These are phyloP conservation scores for Pseudonitzschia delicatissima DNA, from an alignment of 108 stramenopile species.

Conservation along the genomic window DNA sequence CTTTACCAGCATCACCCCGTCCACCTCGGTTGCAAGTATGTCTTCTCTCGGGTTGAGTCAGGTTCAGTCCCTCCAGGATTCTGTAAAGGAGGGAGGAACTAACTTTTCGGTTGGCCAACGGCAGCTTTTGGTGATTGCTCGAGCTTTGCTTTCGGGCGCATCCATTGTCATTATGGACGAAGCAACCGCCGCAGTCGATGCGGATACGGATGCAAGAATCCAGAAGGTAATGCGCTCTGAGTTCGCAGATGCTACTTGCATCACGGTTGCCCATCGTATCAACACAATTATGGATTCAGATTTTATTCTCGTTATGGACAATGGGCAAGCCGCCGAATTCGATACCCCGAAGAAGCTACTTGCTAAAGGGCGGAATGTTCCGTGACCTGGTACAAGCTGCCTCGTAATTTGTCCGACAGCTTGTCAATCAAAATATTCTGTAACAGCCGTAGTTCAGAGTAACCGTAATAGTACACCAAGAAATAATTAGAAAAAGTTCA, in stretches of 20 bases:
- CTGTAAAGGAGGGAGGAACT: conserved; percentile 76
- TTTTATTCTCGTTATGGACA: conserved; percentile 84
- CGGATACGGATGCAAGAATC: conserved; percentile 85
- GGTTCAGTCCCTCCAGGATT: conserved; percentile 56
- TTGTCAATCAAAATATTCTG: no score
- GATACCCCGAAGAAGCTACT: conserved; percentile 57
- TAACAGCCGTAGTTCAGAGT: no score
- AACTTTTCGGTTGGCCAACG: conserved; percentile 92
- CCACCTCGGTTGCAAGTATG: conserved; percentile 8
- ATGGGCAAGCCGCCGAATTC: conserved; percentile 77
- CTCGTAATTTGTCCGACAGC: no score
- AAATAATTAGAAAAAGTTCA: no score
- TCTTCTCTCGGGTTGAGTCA: conserved; percentile 12
- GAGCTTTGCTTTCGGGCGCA: conserved; percentile 72
- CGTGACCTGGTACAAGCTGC: conserved; percentile 24
- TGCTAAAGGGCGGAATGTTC: conserved; percentile 32
- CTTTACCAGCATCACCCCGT: conserved; percentile 17
- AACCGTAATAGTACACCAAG: no score
- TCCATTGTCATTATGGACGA: conserved; percentile 88
- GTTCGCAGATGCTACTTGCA: conserved; percentile 63
- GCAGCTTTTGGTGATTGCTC: conserved; percentile 90
- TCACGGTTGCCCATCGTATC: conserved; percentile 89
- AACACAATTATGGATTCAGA: conserved; percentile 93
- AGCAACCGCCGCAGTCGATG: conserved; percentile 82
- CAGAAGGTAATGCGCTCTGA: conserved; percentile 66